Conservation (phyloP, 225 moss, liverwort and hornwort genomes). For the Marchantia polymorpha region DNA sequence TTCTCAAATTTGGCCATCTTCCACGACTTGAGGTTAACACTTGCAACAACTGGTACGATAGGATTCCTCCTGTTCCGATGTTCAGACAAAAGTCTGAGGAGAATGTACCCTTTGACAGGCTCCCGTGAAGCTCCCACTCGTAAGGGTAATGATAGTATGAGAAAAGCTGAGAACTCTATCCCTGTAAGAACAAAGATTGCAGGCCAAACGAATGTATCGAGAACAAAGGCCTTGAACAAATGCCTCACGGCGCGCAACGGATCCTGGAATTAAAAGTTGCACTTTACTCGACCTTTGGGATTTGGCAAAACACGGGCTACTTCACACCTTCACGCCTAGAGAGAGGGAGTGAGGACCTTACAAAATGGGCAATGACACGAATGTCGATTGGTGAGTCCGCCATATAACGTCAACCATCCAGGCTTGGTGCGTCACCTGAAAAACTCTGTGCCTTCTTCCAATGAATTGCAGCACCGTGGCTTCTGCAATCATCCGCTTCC, state of each 20-base stretch:
- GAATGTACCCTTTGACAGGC: background rate
- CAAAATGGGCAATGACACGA: conserved; percentile 24
- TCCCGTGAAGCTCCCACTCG: background rate
- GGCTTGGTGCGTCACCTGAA: background rate
- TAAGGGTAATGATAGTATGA: background rate
- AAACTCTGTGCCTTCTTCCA: background rate
- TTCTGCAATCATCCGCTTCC: background rate
- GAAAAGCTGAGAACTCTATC: background rate
- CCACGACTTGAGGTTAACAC: background rate
- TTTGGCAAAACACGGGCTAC: background rate
- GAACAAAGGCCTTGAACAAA: background rate
- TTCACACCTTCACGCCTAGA: background rate
- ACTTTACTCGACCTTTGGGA: too few species aligned
- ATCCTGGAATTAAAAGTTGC: background rate
- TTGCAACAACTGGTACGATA: background rate
- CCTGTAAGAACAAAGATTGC: background rate
- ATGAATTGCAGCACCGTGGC: background rate
- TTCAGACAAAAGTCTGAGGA: background rate
- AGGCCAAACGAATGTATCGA: background rate
- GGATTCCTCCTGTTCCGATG: background rate
- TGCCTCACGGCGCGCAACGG: background rate
- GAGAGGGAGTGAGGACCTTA: conserved; percentile 2
- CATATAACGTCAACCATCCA: conserved; percentile 14
- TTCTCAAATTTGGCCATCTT: conserved; percentile 28
- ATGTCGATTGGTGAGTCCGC: background rate